phyloP scores from a whole-genome alignment of 169 alveolate genomes.

The Plasmodium ovale region DNA sequence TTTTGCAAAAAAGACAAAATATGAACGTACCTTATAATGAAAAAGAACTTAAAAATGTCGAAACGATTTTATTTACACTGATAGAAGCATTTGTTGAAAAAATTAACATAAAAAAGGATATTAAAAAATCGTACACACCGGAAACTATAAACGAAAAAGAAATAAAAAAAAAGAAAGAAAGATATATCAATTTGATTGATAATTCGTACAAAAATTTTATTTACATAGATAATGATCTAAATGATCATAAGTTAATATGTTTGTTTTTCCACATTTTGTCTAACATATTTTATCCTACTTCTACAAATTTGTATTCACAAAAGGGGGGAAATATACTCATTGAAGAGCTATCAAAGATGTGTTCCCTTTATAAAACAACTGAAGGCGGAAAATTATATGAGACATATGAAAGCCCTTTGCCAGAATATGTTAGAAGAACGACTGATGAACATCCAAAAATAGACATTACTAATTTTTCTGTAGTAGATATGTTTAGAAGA shows the following conservation, averaged over 20 bases:
- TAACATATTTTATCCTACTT: constrained; percentile 50
- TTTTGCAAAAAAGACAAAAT: neutral
- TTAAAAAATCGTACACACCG: constrained; percentile 54
- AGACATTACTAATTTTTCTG: constrained; percentile 1
- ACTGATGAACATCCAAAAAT: neutral
- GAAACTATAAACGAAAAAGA: constrained; percentile 68
- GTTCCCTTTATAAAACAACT: neutral
- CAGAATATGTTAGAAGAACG: neutral
- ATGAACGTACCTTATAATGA: neutral
- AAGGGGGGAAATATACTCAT: neutral
- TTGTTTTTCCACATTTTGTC: constrained; percentile 57
- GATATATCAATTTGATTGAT: constrained; percentile 51
- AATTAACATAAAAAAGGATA: constrained; percentile 53
- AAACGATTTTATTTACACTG: constrained; percentile 32
- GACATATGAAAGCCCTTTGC: no score
- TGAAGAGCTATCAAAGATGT: neutral
- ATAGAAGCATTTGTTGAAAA: constrained; percentile 65
- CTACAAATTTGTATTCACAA: constrained; percentile 2
- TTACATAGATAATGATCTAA: constrained; percentile 49
- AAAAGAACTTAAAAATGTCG: constrained; percentile 2
- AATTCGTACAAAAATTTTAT: constrained; percentile 58
- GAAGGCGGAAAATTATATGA: neutral
- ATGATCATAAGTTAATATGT: constrained; percentile 67
- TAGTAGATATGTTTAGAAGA: constrained; percentile 45
- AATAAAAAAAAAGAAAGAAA: constrained; percentile 40